phyloP scores from a whole-genome alignment of 2,329 filamentous ascomycete species.

The Calonectria henricotiae region DNA sequence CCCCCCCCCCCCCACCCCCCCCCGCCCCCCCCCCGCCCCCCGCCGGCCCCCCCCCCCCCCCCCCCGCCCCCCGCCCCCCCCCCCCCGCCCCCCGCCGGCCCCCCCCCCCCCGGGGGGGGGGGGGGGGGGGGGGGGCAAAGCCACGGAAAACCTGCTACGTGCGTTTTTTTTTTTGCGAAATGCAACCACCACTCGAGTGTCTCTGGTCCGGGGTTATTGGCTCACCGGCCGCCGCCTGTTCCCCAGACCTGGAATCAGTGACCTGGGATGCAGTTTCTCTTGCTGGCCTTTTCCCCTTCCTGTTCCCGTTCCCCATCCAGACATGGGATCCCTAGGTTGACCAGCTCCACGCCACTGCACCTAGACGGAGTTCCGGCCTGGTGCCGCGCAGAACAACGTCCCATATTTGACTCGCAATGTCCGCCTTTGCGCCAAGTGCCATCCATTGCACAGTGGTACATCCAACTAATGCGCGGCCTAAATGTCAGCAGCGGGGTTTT shows the following conservation, averaged over 20 bases:
- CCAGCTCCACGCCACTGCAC: conserved; percentile 47
- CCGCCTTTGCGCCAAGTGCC: conserved; percentile 36
- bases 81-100: no score
- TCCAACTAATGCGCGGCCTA: conserved; percentile 43
- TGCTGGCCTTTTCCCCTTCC: conserved; percentile 36
- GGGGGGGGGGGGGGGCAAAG: no score
- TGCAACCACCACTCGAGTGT: conserved; percentile 32
- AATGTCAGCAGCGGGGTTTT: conserved; percentile 34
- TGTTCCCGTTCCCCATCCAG: conserved; percentile 5
- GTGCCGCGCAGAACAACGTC: conserved; percentile 46
- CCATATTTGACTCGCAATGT: conserved; percentile 43
- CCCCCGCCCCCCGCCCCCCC: no score
- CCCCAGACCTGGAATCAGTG: conserved; percentile 30
- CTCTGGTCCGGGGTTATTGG: conserved; percentile 4
- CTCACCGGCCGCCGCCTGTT: conserved; percentile 9
- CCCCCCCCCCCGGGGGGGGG: no score
- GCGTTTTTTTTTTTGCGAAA: conserved; percentile 16
- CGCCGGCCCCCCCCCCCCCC: no score
- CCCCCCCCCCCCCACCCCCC: no score
- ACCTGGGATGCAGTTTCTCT: conserved; percentile 18
- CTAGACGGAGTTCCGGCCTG: conserved; percentile 45
- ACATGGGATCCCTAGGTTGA: conserved; percentile 45
- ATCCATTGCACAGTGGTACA: conserved; percentile 31
- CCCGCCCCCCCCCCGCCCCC: no score
- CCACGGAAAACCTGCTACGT: conserved; percentile 36